Evolutionary conservation across 257 asterid genomes (phyloP), one percentile per base, ranked within the genome.

Genomic region (Lycium barbarum): DNA sequence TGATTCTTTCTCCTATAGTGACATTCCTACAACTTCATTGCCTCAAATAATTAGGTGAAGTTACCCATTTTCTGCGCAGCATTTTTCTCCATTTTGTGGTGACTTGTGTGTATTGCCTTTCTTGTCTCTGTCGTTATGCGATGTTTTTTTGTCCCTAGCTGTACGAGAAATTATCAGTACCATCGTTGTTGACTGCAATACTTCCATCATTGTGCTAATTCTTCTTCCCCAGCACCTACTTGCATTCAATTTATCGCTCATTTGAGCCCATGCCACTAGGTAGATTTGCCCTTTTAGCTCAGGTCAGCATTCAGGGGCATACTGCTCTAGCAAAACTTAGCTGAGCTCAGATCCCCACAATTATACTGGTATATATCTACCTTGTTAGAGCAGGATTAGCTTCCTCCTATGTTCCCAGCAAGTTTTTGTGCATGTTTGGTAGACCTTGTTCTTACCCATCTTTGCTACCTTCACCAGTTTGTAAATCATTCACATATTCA

Each of bases 1-100:
- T 87, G 98, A 97, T 91, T 90, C 90, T n/a, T 94, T 93, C 88
- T 86, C 96, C 78, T 93, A 91, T 88, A 88, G 76, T 86, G 97
- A 89, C 79, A 83, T 94, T 74, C 95, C 99, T 74, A 90, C 93
- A 54, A 86, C 99, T 63, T 90, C 92, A 47, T 88, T 92, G 89
- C 93, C 97, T 84, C 97, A 90, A 84, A 92, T 95, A 82, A 85
- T 91, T 61, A 84, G 98, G 99, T 97, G 84, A 84, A 84, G 54
- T 72, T 83, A 17, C 79, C 65, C 49, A 66, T 61, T 55, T 67
- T 70, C 80, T 70, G 80, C 26, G 11, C 45, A 26, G 65, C 65
- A 53, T 51, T 51, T 71, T 71, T 22, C 54, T 10, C 62, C 49
- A 4, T 51, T 38, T 36, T 76, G 51, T 49, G 33, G 33, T 26